Base-by-base conservation (phyloP, 176 grass and related monocot species). In the Oryza officinalis region DNA sequence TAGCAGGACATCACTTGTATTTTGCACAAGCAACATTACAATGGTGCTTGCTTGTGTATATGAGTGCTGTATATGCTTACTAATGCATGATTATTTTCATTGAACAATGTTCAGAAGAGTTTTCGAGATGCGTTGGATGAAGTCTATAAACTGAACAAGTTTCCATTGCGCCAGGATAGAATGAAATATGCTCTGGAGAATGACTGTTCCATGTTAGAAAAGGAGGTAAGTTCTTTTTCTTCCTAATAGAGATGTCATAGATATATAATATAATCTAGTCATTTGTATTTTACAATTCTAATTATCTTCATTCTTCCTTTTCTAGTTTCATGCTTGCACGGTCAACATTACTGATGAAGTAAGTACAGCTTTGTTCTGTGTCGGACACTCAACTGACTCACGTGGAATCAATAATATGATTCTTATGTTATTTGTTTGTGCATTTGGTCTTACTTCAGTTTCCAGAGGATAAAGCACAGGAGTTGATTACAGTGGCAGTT, bases 101-200 rank as follows among this genome's bases (percentile, higher is more conserved):
- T 43, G 6, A 71, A 49, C 31, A 18, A 75, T 83, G 17, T 33
- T 28, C 45, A 49, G 50, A 27, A 5, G 67, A 35, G 50, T 71
- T 78, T 78, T 10, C 35, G 3, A 78, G 66, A 85, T n/a, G 83
- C 66, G 18, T 43, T 85, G 8, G 5, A 61, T 17, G 65, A 26
- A 9, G 83, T 85, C 4, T 67, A 26, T 63, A 63, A 64, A 20
- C 10, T 12, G 0, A 15, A 84, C 3, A 85, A 23, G 40, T 85
- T 85, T 71, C 65, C 3, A 0, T 12, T 13, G 31, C 44, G 9
- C 0, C 49, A 78, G 8, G 20, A 12, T 33, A 1, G 0, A 35
- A 46, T 78, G 83, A 23, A 71, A 27, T 0, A 8, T 27, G 50
- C 66, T 25, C 50, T 71, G 66, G 37, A 78, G 26, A 35, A 0